Percentiles rank a stretch among this genome's conserved stretches.
Evolutionary conservation across 2,329 filamentous ascomycete genomes (phyloP).

Genomic region (Penicillium verrucosum): DNA sequence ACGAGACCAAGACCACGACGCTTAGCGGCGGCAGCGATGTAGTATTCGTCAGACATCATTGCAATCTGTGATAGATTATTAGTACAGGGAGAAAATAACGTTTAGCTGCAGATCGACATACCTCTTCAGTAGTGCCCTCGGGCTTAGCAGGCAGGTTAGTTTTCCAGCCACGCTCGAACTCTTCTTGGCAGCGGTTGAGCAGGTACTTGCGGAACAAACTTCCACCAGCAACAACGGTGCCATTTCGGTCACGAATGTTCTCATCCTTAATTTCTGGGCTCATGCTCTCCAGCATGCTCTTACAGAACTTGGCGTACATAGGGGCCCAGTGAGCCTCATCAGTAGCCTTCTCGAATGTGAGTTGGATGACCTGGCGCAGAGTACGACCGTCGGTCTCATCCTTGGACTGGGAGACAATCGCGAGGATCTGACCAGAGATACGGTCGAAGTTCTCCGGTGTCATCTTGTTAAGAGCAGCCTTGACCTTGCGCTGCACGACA

Average conservation of each 20-base stretch:
- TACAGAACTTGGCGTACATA: slow-evolving; percentile 99
- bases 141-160: slow-evolving; percentile 75
- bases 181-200: slow-evolving; percentile 96
- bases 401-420: slow-evolving; percentile 92
- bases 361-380: slow-evolving; percentile 94
- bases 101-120: not conserved
- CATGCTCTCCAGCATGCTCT: slow-evolving; percentile 94
- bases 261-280: slow-evolving; percentile 92
- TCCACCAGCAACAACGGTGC: slow-evolving; percentile 84
- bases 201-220: slow-evolving; percentile 97
- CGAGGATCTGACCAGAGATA: slow-evolving; percentile 88
- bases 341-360: slow-evolving; percentile 98
- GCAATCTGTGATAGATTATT: slow-evolving; percentile 45
- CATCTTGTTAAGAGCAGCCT: slow-evolving; percentile 99
- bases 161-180: slow-evolving; percentile 98
- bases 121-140: slow-evolving; percentile 67
- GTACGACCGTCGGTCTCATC: slow-evolving; percentile 92
- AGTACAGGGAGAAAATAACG: not conserved
- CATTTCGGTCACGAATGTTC: slow-evolving; percentile 85
- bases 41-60: slow-evolving; percentile 95
- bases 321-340: slow-evolving; percentile 98
- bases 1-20: slow-evolving; percentile 95
- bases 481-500: slow-evolving; percentile 97
- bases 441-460: slow-evolving; percentile 98
- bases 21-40: slow-evolving; percentile 88